These are phyloP conservation scores for Ganoderma boninense DNA, from an alignment of 1,284 basidiomycete species.

Conservation along the genomic window DNA sequence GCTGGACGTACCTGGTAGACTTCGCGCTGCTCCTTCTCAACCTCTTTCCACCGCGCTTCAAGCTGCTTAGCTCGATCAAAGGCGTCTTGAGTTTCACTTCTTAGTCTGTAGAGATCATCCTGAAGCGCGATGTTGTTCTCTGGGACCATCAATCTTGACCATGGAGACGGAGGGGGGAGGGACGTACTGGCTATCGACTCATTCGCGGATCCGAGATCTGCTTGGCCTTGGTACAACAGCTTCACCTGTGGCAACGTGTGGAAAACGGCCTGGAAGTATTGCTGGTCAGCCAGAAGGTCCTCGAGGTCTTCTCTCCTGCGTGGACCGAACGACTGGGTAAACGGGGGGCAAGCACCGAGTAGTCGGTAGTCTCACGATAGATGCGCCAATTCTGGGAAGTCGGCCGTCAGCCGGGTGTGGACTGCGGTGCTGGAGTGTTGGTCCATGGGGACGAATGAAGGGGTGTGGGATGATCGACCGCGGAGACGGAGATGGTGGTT, in stretches of 20 bases:
- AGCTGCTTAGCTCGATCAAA: constrained; percentile 86
- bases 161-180: background rate
- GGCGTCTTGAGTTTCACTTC: constrained; percentile 82
- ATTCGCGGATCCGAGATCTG: constrained; percentile 83
- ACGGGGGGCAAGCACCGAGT: background rate
- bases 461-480: background rate
- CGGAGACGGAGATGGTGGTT: background rate
- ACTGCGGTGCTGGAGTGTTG: constrained; percentile 28
- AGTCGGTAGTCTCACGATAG: constrained; percentile 60
- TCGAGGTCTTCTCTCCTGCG: constrained; percentile 86
- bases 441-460: constrained; percentile 16
- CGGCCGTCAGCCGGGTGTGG: constrained; percentile 60
- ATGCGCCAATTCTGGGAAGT: constrained; percentile 76
- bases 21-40: constrained; percentile 87
- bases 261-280: constrained; percentile 88
- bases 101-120: constrained; percentile 74
- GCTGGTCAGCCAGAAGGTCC: constrained; percentile 81
- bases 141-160: constrained; percentile 40
- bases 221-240: constrained; percentile 76
- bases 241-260: constrained; percentile 81
- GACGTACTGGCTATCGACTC: constrained; percentile 83
- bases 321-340: constrained; percentile 7
- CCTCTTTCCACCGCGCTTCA: constrained; percentile 82
- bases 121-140: constrained; percentile 81
- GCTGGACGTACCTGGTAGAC: constrained; percentile 78